phyloP scores from a whole-genome alignment of 2,329 filamentous ascomycete genomes.

The Leptographium wingfieldii region DNA sequence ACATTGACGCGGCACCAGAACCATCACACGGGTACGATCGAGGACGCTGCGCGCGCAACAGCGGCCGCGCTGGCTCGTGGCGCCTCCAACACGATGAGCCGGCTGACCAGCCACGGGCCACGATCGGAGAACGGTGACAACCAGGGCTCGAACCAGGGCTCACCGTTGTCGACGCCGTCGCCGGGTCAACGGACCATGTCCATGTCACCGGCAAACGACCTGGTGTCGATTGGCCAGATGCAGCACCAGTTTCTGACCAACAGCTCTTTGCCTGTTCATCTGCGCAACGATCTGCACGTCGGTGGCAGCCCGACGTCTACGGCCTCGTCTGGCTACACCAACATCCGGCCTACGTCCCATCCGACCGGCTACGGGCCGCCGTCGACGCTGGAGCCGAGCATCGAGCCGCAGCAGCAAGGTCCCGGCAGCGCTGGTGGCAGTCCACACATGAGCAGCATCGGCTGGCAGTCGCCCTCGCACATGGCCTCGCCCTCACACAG shows the following conservation, averaged over 20 bases:
- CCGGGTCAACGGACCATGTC: slow-evolving; percentile 69
- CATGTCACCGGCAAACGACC: slow-evolving; percentile 65
- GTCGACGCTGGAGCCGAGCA: slow-evolving; percentile 71
- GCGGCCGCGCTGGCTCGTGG: slow-evolving; percentile 64
- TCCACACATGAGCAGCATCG: slow-evolving; percentile 69
- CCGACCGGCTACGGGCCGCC: slow-evolving; percentile 73
- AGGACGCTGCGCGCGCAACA: slow-evolving; percentile 82
- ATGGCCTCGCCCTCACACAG: slow-evolving; percentile 58
- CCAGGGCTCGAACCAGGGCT: slow-evolving; percentile 53
- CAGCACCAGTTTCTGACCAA: slow-evolving; percentile 65
- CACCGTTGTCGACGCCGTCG: slow-evolving; percentile 68
- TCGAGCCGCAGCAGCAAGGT: slow-evolving; percentile 62
- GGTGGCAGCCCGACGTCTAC: slow-evolving; percentile 55
- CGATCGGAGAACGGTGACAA: slow-evolving; percentile 51
- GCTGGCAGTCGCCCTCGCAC: slow-evolving; percentile 79
- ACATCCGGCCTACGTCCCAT: slow-evolving; percentile 68
- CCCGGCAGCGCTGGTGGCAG: slow-evolving; percentile 63
- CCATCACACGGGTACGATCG: slow-evolving; percentile 87
- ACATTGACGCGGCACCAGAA: slow-evolving; percentile 93
- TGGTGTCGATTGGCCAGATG: slow-evolving; percentile 56
- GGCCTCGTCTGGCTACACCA: slow-evolving; percentile 44
- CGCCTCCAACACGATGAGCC: slow-evolving; percentile 21
- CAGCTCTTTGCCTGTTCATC: slow-evolving; percentile 68
- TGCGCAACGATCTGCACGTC: slow-evolving; percentile 62
- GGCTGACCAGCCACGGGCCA: slow-evolving; percentile 30